A percentile compares a stretch with the other conserved stretches of the same genome.
phyloP scores from a whole-genome alignment of 768 basidiomycete genomes.

The Fibroporia radiculosa region DNA sequence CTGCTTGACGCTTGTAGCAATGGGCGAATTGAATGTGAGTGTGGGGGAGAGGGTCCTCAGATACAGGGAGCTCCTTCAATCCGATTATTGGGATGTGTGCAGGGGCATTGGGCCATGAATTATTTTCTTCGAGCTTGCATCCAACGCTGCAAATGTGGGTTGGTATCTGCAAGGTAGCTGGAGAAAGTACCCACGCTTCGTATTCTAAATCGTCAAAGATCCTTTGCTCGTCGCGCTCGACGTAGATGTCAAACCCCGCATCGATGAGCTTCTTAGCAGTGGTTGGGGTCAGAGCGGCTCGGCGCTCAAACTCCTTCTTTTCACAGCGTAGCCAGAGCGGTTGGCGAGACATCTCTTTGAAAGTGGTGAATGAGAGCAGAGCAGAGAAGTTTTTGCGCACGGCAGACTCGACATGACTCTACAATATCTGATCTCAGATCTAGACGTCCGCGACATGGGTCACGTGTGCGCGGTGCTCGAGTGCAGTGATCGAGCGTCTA shows the following conservation, averaged over 20 bases:
- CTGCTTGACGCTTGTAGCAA: slow-evolving; percentile 93
- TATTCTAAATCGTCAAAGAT: slow-evolving; percentile 94
- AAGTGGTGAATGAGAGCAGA: background rate
- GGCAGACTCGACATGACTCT: slow-evolving; percentile 9
- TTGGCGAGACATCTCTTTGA: slow-evolving; percentile 37
- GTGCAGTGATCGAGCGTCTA: too few species aligned
- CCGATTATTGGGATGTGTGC: slow-evolving; percentile 76
- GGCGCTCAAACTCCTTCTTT: slow-evolving; percentile 90
- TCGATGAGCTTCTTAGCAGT: slow-evolving; percentile 85
- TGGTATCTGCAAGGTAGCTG: slow-evolving; percentile 1
- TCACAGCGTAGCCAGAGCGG: slow-evolving; percentile 94
- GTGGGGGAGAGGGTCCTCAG: slow-evolving; percentile 77
- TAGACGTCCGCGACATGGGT: too few species aligned
- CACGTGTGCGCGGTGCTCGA: too few species aligned
- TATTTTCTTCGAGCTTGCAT: slow-evolving; percentile 79
- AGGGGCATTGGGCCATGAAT: slow-evolving; percentile 84
- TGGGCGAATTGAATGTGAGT: slow-evolving; percentile 98
- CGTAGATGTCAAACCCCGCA: slow-evolving; percentile 82
- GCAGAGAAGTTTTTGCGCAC: background rate
- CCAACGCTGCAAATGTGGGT: slow-evolving; percentile 56
- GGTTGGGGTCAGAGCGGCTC: slow-evolving; percentile 88
- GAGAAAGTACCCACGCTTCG: slow-evolving; percentile 61
- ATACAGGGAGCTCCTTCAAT: slow-evolving; percentile 89
- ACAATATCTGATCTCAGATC: slow-evolving; percentile 5
- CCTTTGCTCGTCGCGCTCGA: slow-evolving; percentile 89